A percentile compares a stretch with the other conserved stretches of the same genome.
Evolutionary conservation across 805 yeast species (phyloP).

Genomic region (Brettanomyces bruxellensis): DNA sequence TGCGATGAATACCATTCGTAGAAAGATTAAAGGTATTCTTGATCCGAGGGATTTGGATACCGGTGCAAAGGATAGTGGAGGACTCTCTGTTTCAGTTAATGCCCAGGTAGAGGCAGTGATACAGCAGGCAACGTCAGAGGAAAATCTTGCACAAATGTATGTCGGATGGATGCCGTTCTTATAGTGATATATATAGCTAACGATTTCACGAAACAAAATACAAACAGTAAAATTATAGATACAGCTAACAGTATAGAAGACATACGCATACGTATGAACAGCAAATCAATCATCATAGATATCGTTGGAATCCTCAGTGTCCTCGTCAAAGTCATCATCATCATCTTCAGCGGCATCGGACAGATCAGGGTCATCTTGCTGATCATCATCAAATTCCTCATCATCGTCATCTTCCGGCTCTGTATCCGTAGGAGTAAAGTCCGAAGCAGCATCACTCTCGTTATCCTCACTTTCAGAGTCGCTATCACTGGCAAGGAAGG

Average conservation of each 20-base stretch:
- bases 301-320: constrained; percentile 20
- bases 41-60: constrained; percentile 47
- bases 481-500: constrained; percentile 81
- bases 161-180: constrained; percentile 87
- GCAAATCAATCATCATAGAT: constrained; percentile 21
- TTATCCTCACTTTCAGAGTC: constrained; percentile 66
- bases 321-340: constrained; percentile 16
- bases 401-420: constrained; percentile 45
- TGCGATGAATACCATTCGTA: constrained; percentile 62
- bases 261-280: not conserved
- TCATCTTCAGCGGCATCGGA: constrained; percentile 19
- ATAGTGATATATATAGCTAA: constrained; percentile 6
- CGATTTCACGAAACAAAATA: not conserved
- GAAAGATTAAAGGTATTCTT: constrained; percentile 76
- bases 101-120: constrained; percentile 90
- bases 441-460: constrained; percentile 57
- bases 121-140: constrained; percentile 67
- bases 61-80: constrained; percentile 31
- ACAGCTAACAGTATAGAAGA: not conserved
- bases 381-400: constrained; percentile 19
- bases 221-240: not conserved
- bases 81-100: constrained; percentile 78
- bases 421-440: constrained; percentile 56
- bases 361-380: constrained; percentile 13
- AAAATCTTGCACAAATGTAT: constrained; percentile 76